phyloP scores from a whole-genome alignment of 768 basidiomycete species.

The Paxillus ammoniavirescens region DNA sequence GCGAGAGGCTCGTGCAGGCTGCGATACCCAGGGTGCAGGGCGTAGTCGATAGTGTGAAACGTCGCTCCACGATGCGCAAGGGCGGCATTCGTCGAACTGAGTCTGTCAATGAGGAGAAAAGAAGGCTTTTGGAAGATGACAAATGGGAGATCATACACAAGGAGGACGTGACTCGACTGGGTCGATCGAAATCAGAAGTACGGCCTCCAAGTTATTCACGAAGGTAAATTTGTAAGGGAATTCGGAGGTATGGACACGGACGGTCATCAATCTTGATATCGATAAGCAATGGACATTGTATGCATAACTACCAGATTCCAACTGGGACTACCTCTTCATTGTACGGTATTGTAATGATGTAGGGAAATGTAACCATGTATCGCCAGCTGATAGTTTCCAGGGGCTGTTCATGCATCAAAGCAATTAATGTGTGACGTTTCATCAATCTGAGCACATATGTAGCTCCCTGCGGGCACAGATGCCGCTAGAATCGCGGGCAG shows the following conservation, averaged over 20 bases:
- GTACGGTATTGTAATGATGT: neutral
- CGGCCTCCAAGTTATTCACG: slow-evolving; percentile 17
- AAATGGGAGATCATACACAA: slow-evolving; percentile 14
- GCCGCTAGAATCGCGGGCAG: too few species aligned
- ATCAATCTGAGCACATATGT: too few species aligned
- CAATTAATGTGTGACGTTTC: too few species aligned
- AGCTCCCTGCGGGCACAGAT: too few species aligned
- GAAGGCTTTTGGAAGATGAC: slow-evolving; percentile 17
- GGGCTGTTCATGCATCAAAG: too few species aligned
- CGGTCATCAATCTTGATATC: neutral
- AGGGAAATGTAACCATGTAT: too few species aligned
- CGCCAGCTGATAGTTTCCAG: too few species aligned
- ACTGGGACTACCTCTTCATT: neutral
- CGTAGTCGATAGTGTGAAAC: slow-evolving; percentile 31
- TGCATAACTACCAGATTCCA: neutral
- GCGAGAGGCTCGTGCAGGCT: slow-evolving; percentile 31
- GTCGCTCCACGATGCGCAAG: slow-evolving; percentile 14
- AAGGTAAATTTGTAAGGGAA: slow-evolving; percentile 7
- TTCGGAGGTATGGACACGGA: neutral
- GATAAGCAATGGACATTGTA: too few species aligned
- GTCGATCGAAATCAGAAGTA: slow-evolving; percentile 28
- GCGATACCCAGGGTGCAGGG: slow-evolving; percentile 41
- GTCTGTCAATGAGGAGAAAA: slow-evolving; percentile 19
- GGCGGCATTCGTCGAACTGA: slow-evolving; percentile 9
- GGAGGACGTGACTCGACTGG: slow-evolving; percentile 8